These are phyloP conservation scores for Tolypocladium inflatum DNA, from an alignment of 2,329 filamentous ascomycete species.

Conservation along the genomic window DNA sequence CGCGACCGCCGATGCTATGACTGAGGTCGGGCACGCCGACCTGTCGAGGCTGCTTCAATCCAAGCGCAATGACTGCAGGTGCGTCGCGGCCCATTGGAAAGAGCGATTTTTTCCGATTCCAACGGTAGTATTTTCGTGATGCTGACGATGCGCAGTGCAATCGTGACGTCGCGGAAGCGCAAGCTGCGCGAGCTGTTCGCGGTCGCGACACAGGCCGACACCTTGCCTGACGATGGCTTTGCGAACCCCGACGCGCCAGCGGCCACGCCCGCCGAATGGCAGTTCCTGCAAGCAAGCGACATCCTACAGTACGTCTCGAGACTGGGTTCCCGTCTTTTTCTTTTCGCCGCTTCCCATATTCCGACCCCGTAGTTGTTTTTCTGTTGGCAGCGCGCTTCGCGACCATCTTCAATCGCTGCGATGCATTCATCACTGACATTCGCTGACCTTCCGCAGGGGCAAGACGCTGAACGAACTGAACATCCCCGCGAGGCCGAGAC, in stretches of 20 bases:
- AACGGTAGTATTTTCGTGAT: conserved; percentile 32
- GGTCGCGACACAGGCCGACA: conserved; percentile 61
- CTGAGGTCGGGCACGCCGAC: conserved; percentile 59
- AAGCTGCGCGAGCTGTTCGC: conserved; percentile 82
- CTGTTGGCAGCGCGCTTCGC: conserved; percentile 4
- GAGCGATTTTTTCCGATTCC: conserved; percentile 40
- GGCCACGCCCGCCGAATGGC: conserved; percentile 39
- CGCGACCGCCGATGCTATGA: conserved; percentile 60
- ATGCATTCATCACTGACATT: background rate
- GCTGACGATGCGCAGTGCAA: conserved; percentile 47
- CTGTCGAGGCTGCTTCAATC: conserved; percentile 56
- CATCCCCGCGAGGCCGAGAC: conserved; percentile 38
- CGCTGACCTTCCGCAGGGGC: conserved; percentile 19
- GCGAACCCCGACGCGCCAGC: conserved; percentile 47
- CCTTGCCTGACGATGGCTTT: conserved; percentile 49
- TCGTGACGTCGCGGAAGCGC: conserved; percentile 77
- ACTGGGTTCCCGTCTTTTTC: conserved; percentile 8
- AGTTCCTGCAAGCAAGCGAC: conserved; percentile 48
- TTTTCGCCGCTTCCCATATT: conserved; percentile 9
- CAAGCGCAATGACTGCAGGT: conserved; percentile 55
- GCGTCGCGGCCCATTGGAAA: conserved; percentile 32
- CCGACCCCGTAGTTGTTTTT: background rate
- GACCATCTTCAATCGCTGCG: background rate
- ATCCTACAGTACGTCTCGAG: conserved; percentile 46
- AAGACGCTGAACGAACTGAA: conserved; percentile 40